Evolutionary conservation across 176 grass and related monocot species (phyloP), one percentile per base, ranked within the genome.

Genomic region (Oryza glaberrima): DNA sequence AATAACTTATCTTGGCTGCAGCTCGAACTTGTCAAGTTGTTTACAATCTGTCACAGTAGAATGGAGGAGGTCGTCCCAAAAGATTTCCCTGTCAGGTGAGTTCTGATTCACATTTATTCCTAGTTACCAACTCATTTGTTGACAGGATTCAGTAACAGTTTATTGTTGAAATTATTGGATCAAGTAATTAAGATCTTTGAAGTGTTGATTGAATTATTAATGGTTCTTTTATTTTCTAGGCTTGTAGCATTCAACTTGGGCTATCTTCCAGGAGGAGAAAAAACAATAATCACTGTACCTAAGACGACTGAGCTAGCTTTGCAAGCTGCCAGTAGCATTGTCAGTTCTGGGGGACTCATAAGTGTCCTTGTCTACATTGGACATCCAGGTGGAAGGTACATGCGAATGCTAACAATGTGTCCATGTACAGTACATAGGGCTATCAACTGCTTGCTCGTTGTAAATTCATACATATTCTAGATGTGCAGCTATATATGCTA

Each of bases 191-290:
- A 2, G 9, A 68, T 75, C 6, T 11, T 86, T 7, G 80, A 20
- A 65, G 0, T 5, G 66, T 11, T 44, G 73, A 14, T 38, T 83
- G n/a, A 63, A 54, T 78, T 26, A 70, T 51, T 4, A 58, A 0
- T 83, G 66, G 20, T 10, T 20, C 8, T 17, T 81, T 81, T 82
- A 43, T 86, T 40, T 81, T 78, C 12, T 83, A 98, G 93, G 85
- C 83, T 98, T 87, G 93, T 98, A 58, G 91, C 85, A 41, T 95
- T 98, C 88, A 98, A 98, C 35, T 69, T 98, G 87, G 96, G 96
- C 17, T 98, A 98, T 84, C 88, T 98, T 75, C 93, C 93, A 25
- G 93, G 93, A 77, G 96, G 93, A 87, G 89, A 98, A 80, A 92
- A 98, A 90, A 85, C 83, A 76, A 38, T 95, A 83, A 88, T 93